Conservation (phyloP, 179 eudicot genomes). For the Actinidia arguta region DNA sequence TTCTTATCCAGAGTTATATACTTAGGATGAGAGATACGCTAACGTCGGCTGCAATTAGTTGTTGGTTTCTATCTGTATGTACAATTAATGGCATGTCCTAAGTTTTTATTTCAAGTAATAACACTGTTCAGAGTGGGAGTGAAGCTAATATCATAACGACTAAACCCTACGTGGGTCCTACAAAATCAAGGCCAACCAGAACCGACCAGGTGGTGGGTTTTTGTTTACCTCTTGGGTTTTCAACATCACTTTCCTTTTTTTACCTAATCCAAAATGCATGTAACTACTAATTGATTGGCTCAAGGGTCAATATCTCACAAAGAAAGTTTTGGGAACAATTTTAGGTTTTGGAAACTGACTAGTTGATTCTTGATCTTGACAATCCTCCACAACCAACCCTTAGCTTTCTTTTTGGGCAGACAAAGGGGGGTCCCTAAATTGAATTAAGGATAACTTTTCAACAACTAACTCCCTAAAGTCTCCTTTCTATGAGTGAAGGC, state of each 20-base stretch:
- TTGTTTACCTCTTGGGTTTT: background rate
- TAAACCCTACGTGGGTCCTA: too few relatives aligned
- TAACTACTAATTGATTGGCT: background rate
- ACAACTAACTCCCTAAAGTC: conserved; percentile 11
- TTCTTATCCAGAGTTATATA: too few relatives aligned
- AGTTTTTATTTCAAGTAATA: too few relatives aligned
- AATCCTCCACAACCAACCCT: conserved; percentile 4
- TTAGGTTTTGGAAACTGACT: conserved; percentile 3
- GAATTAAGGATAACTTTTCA: background rate
- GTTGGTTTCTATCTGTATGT: too few relatives aligned
- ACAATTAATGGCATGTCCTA: too few relatives aligned
- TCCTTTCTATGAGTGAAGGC: background rate
- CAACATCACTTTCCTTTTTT: background rate
- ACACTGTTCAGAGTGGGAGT: too few relatives aligned
- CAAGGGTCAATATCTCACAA: conserved; percentile 2
- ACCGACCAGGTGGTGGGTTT: background rate
- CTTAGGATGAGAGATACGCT: too few relatives aligned
- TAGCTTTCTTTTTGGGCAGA: background rate
- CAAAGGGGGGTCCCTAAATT: conserved; percentile 6
- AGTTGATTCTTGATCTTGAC: conserved; percentile 5
- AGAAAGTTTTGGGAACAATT: background rate
- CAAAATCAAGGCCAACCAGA: background rate
- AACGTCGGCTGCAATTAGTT: too few relatives aligned
- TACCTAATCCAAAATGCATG: background rate
- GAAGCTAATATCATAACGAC: too few relatives aligned